Percentiles rank a stretch among this genome's conserved stretches.
Evolutionary conservation across 2,329 filamentous ascomycete species (phyloP).

Genomic region (Bimuria novae-zelandiae): DNA sequence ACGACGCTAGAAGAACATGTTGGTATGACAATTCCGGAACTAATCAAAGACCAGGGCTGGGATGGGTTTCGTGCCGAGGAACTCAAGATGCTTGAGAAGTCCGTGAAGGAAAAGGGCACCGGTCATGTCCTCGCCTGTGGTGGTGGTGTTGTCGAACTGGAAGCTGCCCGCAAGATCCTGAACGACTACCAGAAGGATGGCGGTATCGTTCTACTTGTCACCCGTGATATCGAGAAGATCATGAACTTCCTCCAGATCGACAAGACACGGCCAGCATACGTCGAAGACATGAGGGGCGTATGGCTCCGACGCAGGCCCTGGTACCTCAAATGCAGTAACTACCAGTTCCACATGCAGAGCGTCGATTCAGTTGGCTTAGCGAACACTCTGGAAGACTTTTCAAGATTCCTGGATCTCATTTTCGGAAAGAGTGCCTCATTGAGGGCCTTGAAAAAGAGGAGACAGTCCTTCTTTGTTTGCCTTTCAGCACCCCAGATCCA

Average conservation of each 20-base stretch:
- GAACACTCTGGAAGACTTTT: slow-evolving; percentile 69
- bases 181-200: slow-evolving; percentile 73
- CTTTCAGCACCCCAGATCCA: slow-evolving; percentile 79
- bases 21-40: slow-evolving; percentile 80
- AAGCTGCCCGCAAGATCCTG: slow-evolving; percentile 77
- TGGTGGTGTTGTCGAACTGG: slow-evolving; percentile 87
- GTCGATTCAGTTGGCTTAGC: slow-evolving; percentile 56
- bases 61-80: slow-evolving; percentile 84
- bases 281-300: slow-evolving; percentile 88
- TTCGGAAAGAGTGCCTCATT: slow-evolving; percentile 63
- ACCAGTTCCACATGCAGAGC: slow-evolving; percentile 84
- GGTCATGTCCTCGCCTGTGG: slow-evolving; percentile 91
- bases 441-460: slow-evolving; percentile 64
- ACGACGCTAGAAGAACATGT: slow-evolving; percentile 77
- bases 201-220: slow-evolving; percentile 84
- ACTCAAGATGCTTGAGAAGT: slow-evolving; percentile 70
- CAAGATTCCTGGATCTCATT: slow-evolving; percentile 71
- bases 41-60: slow-evolving; percentile 82
- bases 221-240: slow-evolving; percentile 84
- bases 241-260: slow-evolving; percentile 88
- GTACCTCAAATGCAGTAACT: slow-evolving; percentile 92
- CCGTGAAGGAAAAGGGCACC: slow-evolving; percentile 73
- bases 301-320: slow-evolving; percentile 87
- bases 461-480: slow-evolving; percentile 88
- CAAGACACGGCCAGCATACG: slow-evolving; percentile 88